Percentiles rank a stretch among this genome's conserved stretches.
phyloP scores from a whole-genome alignment of 495 filamentous ascomycete species.

The Trichoderma virens region DNA sequence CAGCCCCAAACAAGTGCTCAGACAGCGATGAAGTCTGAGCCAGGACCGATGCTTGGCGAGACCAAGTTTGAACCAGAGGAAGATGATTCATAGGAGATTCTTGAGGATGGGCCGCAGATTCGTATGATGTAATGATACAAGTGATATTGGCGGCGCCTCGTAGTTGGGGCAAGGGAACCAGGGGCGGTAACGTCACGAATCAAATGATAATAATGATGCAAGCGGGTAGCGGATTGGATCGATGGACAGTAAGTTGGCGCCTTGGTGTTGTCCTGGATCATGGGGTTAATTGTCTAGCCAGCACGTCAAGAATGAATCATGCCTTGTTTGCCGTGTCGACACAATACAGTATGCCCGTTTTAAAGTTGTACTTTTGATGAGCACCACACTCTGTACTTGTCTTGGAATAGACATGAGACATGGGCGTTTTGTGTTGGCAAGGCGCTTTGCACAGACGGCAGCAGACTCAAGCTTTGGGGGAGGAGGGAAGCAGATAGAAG shows the following conservation, averaged over 20 bases:
- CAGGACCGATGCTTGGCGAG: constrained; percentile 52
- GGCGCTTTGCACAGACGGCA: no score
- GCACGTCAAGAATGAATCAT: background rate
- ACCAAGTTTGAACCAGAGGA: constrained; percentile 62
- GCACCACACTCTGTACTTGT: no score
- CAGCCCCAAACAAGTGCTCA: constrained; percentile 42
- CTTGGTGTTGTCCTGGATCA: constrained; percentile 6
- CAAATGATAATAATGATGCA: background rate
- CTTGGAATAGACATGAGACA: no score
- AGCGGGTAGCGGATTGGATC: constrained; percentile 13
- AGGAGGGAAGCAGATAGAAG: no score
- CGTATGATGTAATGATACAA: background rate
- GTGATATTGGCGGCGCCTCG: background rate
- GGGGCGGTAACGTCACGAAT: background rate
- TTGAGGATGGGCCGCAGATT: background rate
- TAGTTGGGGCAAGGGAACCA: constrained; percentile 11
- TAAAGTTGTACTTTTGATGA: background rate
- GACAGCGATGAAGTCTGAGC: constrained; percentile 37
- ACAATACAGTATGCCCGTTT: background rate
- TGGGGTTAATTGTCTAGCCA: constrained; percentile 4
- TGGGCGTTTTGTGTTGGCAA: no score
- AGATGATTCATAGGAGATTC: constrained; percentile 25
- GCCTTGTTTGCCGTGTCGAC: background rate
- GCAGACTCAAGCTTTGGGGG: no score
- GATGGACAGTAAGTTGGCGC: constrained; percentile 5